phyloP scores from a whole-genome alignment of 192 early-diverging fungal species.

The Irineochytrium annulatum region DNA sequence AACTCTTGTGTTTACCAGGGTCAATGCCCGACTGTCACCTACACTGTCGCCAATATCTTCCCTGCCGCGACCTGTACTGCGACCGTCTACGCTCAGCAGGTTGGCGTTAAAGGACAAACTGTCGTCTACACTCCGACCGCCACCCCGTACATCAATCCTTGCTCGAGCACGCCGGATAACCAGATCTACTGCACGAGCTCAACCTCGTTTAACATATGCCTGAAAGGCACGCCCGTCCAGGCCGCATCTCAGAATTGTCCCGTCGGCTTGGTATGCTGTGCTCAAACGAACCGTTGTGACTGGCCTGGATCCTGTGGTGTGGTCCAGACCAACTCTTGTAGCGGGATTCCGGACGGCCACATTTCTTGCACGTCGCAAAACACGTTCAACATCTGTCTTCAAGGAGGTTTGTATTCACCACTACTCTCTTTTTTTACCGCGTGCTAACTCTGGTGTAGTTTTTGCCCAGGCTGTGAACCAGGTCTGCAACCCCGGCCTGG shows the following conservation, averaged over 20 bases:
- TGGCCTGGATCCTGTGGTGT: not conserved
- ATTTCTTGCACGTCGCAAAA: constrained; percentile 1
- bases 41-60: not conserved
- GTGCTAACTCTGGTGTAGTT: not conserved
- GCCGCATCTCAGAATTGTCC: not conserved
- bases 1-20: not conserved
- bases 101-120: not conserved
- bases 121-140: not conserved
- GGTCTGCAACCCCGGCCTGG: not conserved
- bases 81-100: not conserved
- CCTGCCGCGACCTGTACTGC: not conserved
- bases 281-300: not conserved
- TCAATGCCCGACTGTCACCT: not conserved
- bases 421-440: not conserved
- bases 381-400: constrained; percentile 4
- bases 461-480: not conserved
- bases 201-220: not conserved
- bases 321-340: not conserved
- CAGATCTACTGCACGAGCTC: not conserved
- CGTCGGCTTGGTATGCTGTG: constrained; percentile 10
- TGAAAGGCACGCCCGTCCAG: not conserved
- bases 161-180: constrained; percentile 9
- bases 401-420: not conserved
- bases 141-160: not conserved
- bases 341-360: not conserved